Evolutionary conservation across 169 alveolate species (phyloP), one percentile per base, ranked within the genome.

Genomic region (Cryptosporidium tyzzeri): DNA sequence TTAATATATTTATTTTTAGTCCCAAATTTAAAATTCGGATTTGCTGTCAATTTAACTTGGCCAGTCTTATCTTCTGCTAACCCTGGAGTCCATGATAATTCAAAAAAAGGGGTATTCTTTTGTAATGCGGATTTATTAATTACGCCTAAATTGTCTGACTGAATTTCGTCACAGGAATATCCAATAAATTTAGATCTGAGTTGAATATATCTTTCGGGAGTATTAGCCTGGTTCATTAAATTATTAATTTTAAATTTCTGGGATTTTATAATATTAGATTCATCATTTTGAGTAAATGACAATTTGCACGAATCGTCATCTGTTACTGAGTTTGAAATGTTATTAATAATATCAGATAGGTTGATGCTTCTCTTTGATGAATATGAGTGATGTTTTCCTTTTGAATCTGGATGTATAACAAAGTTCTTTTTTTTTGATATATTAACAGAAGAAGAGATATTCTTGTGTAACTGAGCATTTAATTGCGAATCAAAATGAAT

Each of bases 41-140:
- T 10, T 37, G 35, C 71, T 62, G 16, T 18, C 58, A 69, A 55
- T 16, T 55, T 21, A 26, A 70, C n/a, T 18, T 68, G 45, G n/a
- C 68, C 4, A 37, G n/a, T 70, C 8, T 59, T 48, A 14, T 48
- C 37, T 33, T 33, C 65, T 21, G 16, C 21, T 29, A 23, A 29
- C 12, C 45, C 55, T 16, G 86, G 86, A n/a, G 14, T 73, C 86
- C 86, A 73, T 29, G 59, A 53, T 12, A n/a, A 35, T 37, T 9
- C 8, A n/a, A 73, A 73, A 14, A 39, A 73, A 23, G 85, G 85
- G 3, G 23, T 69, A 69, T 44, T 69, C 37, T 67, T 67, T 9
- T 33, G 73, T 67, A 31, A n/a, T 55, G 10, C 5, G 37, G 37
- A 4, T 26, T 10, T 23, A 55, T 55, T 55, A 1, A 16, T 21